phyloP scores from a whole-genome alignment of 208 protist genomes.

The Acanthamoeba culbertsoni region DNA sequence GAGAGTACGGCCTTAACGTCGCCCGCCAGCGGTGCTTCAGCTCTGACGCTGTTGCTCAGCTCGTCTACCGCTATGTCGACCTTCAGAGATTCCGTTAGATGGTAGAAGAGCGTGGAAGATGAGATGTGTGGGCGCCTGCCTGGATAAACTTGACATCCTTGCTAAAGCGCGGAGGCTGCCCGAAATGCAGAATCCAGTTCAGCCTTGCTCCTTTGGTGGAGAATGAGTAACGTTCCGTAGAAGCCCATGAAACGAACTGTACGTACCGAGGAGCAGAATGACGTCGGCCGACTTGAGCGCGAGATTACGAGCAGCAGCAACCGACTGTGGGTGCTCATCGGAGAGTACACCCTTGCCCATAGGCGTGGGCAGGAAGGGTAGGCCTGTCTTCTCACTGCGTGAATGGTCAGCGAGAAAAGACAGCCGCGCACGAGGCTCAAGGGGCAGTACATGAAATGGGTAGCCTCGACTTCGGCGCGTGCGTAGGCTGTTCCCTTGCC shows the following conservation, averaged over 20 bases:
- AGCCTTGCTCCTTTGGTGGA: neutral
- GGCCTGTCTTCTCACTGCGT: conserved; percentile 56
- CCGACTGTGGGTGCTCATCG: conserved; percentile 63
- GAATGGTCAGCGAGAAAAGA: neutral
- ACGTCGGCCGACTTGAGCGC: conserved; percentile 60
- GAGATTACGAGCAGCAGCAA: conserved; percentile 53
- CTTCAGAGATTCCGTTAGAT: neutral
- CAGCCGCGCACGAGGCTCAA: neutral
- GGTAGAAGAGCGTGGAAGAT: neutral
- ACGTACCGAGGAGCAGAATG: conserved; percentile 61
- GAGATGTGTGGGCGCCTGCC: neutral
- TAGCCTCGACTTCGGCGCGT: conserved; percentile 11
- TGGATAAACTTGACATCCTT: conserved; percentile 68
- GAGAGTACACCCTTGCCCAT: conserved; percentile 71
- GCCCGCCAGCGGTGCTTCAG: conserved; percentile 16
- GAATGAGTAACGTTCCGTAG: neutral
- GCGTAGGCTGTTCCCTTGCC: conserved; percentile 64
- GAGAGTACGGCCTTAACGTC: neutral
- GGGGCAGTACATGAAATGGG: conserved; percentile 12
- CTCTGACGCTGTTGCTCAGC: neutral
- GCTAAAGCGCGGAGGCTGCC: conserved; percentile 47
- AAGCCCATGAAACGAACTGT: neutral
- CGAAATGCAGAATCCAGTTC: conserved; percentile 74
- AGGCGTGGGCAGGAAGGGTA: conserved; percentile 68
- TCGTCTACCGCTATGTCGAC: conserved; percentile 46